Evolutionary conservation across 2,329 filamentous ascomycete species (phyloP), one percentile per base, ranked within the genome.

Genomic region (Geosmithia morbida): DNA sequence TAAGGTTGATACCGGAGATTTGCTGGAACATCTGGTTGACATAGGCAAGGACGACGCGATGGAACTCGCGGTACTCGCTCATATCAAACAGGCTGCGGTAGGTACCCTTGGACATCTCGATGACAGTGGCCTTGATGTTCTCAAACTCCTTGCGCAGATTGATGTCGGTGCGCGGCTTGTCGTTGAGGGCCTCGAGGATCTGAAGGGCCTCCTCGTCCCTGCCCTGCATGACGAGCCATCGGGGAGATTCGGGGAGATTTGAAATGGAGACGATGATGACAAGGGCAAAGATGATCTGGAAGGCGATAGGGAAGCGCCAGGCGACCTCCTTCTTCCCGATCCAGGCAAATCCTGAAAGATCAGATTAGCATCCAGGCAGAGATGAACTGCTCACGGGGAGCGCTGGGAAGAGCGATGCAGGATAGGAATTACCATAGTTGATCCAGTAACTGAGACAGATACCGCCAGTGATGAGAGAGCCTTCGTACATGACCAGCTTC

Each of bases 1-100:
- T 64, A 3, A 67, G 66, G 33, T 72, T 74, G 50, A 70, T 72
- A 2, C 71, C 71, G 5, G 65, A 64, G 2, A 74, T 59, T 30
- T 74, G 71, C 48, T 73, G 70, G 45, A 61, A 56, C 0, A 49
- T 49, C 62, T 55, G 0, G 14, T 17, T 40, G n/a, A 20, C 44
- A 40, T 17, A 20, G 14, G 70, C 72, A 0, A 63, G 57, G 4
- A 56, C 46, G 33, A 26, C 30, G 7, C 44, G n/a, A 10, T 19
- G 26, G n/a, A 37, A 26, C n/a, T 46, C 30, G 16, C 30, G n/a
- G n/a, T 17, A 26, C 26, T 37, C 14, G 26, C 44, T 33, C 58
- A 45, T 41, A 54, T 51, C 29, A 54, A 22, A 44, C 29, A 41
- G 26, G 41, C 57, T 6, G 56, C 59, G 7, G 53, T 53, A 48